phyloP scores from a whole-genome alignment of 2,329 filamentous ascomycete genomes.

The Aspergillus ibericus region DNA sequence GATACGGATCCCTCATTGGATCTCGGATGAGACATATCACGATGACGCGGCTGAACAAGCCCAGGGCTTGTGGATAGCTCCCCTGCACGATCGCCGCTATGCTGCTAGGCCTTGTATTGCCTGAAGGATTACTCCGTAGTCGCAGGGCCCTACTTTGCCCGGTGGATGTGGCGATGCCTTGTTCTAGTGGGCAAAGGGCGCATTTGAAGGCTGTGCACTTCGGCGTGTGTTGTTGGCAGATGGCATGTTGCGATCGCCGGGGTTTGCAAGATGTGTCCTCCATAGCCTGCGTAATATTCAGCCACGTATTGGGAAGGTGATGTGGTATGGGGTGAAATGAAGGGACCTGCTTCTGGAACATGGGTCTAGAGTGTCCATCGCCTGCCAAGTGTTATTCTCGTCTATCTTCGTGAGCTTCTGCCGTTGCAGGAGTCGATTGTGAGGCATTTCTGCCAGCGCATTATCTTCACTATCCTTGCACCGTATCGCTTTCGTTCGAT shows the following conservation, averaged over 20 bases:
- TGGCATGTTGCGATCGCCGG: not conserved
- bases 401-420: not conserved
- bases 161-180: not conserved
- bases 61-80: not conserved
- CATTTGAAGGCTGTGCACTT: not conserved
- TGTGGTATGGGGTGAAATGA: not conserved
- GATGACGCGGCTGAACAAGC: slow-evolving; percentile 5
- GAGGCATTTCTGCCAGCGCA: not conserved
- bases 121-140: not conserved
- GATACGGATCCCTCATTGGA: not conserved
- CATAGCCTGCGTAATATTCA: not conserved
- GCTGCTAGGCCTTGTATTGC: not conserved
- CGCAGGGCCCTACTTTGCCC: not conserved
- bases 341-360: not conserved
- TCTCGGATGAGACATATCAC: not conserved
- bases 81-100: not conserved
- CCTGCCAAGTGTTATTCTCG: not conserved
- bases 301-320: not conserved
- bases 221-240: not conserved
- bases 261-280: not conserved
- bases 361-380: not conserved
- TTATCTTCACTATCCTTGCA: not conserved
- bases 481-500: not conserved
- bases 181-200: not conserved
- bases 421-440: not conserved